These are phyloP conservation scores for Thielaviopsis musarum DNA, from an alignment of 2,329 filamentous ascomycete genomes.

Conservation along the genomic window DNA sequence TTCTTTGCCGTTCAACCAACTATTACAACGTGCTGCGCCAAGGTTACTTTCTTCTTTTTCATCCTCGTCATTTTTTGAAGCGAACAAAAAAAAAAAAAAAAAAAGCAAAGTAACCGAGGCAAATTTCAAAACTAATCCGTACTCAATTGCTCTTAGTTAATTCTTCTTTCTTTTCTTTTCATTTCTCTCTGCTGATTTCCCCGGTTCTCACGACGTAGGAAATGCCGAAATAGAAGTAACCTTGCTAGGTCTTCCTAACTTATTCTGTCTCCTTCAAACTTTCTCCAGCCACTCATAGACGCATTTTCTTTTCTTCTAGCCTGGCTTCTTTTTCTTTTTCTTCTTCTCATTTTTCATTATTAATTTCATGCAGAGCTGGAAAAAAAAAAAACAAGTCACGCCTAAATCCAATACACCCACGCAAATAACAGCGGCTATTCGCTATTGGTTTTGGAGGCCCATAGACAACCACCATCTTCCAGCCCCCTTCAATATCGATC, in stretches of 20 bases:
- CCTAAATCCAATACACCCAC: not conserved
- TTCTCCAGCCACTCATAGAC: not conserved
- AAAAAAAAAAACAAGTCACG: not conserved
- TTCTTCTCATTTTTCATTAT: not conserved
- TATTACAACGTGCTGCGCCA: too few species aligned
- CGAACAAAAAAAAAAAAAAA: too few species aligned
- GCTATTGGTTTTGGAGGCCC: not conserved
- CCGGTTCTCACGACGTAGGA: not conserved
- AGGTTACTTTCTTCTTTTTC: too few species aligned
- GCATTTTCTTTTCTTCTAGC: not conserved
- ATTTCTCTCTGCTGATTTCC: not conserved
- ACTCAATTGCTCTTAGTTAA: conserved; percentile 5
- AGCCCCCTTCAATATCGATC: not conserved
- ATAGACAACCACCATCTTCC: not conserved
- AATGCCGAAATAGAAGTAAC: not conserved
- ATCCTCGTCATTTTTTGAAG: too few species aligned
- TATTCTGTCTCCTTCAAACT: not conserved
- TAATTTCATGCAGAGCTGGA: not conserved
- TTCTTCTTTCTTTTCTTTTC: not conserved
- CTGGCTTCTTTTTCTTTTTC: not conserved
- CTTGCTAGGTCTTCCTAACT: not conserved
- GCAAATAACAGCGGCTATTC: not conserved
- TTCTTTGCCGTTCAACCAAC: too few species aligned
- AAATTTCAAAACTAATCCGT: not conserved
- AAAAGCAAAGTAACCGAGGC: not conserved